phyloP scores from a whole-genome alignment of 306 rosid genomes.

The Acacia acuminata region DNA sequence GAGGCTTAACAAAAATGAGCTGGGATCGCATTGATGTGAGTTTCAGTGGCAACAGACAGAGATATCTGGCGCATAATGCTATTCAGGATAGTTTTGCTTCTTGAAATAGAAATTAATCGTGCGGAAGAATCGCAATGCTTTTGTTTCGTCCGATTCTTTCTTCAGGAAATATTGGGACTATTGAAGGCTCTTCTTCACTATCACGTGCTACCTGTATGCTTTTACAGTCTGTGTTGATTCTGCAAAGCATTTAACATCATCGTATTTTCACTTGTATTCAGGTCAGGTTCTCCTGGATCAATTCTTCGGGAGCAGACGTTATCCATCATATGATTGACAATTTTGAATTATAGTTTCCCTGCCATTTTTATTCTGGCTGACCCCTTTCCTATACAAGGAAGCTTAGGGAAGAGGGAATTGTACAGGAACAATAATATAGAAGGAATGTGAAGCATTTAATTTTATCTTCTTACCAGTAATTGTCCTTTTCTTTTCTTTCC shows the following conservation, averaged over 20 bases:
- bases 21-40: constrained; percentile 91
- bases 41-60: constrained; percentile 67
- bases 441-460: not conserved
- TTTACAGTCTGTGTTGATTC: not conserved
- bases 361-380: not conserved
- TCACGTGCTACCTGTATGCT: not conserved
- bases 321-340: constrained; percentile 81
- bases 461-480: not conserved
- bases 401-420: constrained; percentile 2
- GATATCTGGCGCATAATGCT: constrained; percentile 66
- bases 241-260: not conserved
- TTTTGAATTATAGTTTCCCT: constrained; percentile 48
- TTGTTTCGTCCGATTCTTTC: not conserved
- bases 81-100: constrained; percentile 68
- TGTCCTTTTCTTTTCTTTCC: not conserved
- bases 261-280: constrained; percentile 34
- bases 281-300: constrained; percentile 54
- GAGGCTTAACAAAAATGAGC: constrained; percentile 64
- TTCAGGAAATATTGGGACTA: not conserved
- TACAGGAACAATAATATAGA: not conserved
- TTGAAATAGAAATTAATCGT: constrained; percentile 13
- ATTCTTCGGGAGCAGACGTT: constrained; percentile 80
- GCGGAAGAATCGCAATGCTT: not conserved
- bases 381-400: not conserved
- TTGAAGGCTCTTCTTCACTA: not conserved